These are phyloP conservation scores for Apiospora koreana DNA, from an alignment of 2,329 filamentous ascomycete genomes.

Conservation along the genomic window DNA sequence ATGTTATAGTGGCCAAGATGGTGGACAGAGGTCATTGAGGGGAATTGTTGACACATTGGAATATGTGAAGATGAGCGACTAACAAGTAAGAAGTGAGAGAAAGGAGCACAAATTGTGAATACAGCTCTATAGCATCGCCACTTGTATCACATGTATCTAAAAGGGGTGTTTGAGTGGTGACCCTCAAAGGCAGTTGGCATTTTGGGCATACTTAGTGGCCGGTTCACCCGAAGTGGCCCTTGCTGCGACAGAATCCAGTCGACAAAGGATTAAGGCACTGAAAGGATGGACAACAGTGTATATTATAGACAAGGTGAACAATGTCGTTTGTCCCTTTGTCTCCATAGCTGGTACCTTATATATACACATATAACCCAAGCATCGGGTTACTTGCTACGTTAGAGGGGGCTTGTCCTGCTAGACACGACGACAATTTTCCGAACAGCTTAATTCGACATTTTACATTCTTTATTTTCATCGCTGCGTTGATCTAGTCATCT, in stretches of 20 bases:
- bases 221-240: background rate
- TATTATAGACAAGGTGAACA: background rate
- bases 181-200: background rate
- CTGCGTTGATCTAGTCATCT: background rate
- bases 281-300: background rate
- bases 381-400: background rate
- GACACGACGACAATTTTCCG: background rate
- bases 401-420: background rate
- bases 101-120: background rate
- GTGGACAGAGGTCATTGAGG: no score
- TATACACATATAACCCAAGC: background rate
- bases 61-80: background rate
- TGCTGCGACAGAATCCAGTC: no score
- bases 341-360: background rate
- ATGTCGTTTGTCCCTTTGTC: background rate
- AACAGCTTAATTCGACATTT: background rate
- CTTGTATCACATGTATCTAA: background rate
- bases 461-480: background rate
- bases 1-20: background rate
- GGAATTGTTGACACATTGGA: no score
- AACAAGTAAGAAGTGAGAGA: background rate
- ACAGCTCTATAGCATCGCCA: background rate
- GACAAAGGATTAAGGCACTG: background rate
- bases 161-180: background rate
- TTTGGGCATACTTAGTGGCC: background rate